A percentile compares a stretch with the other conserved stretches of the same genome.
Conservation (phyloP, 2,329 filamentous ascomycete species). For the Ambrosiella beaveri region DNA sequence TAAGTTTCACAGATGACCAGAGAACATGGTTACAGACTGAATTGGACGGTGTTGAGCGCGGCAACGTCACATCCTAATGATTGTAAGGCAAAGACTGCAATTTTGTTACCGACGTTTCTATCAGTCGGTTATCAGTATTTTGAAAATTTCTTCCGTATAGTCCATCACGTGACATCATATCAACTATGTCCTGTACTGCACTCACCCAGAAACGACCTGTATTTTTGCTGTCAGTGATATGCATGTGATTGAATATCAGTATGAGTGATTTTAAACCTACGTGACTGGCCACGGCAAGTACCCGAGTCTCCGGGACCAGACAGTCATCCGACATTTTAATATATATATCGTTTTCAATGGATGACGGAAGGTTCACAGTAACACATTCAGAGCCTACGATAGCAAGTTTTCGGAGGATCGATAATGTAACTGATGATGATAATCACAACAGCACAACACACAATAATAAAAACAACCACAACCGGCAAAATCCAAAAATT, state of each 20-base stretch:
- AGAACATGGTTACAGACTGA: conserved; percentile 47
- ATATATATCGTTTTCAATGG: not conserved
- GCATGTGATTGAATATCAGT: not conserved
- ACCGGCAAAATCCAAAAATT: too few species aligned
- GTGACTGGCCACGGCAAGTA: conserved; percentile 87
- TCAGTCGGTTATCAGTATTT: not conserved
- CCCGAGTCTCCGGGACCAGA: conserved; percentile 39
- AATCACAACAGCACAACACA: too few species aligned
- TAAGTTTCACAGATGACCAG: too few species aligned
- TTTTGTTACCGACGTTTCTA: conserved; percentile 90
- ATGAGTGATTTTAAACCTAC: conserved; percentile 36
- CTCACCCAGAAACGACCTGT: conserved; percentile 29
- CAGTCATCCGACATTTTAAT: conserved; percentile 16
- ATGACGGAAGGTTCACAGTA: not conserved
- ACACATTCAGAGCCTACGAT: not conserved
- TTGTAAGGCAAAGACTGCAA: conserved; percentile 89
- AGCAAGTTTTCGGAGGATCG: too few species aligned
- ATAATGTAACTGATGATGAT: too few species aligned
- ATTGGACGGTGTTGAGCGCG: conserved; percentile 90
- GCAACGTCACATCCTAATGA: conserved; percentile 85
- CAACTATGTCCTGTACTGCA: not conserved
- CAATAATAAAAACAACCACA: too few species aligned
- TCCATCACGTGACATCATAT: not conserved
- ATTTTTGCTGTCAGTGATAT: not conserved
- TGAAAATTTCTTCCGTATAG: not conserved